phyloP scores from a whole-genome alignment of 768 basidiomycete genomes.

The Polyporus arcularius region DNA sequence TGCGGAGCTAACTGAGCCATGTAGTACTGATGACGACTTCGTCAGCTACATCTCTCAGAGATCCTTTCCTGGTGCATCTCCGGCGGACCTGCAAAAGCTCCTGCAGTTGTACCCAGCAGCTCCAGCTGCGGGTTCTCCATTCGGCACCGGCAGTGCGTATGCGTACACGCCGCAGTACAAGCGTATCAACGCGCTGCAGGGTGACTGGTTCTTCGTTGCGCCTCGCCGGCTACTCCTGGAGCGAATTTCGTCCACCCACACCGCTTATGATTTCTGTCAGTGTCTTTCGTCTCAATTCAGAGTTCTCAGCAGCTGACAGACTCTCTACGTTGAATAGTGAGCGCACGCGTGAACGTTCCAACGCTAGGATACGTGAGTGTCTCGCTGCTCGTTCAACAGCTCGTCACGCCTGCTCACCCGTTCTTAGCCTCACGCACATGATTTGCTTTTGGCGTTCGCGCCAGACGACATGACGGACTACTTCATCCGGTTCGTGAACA shows the following conservation, averaged over 20 bases:
- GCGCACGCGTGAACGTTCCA: slow-evolving; percentile 10
- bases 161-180: slow-evolving; percentile 22
- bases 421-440: slow-evolving; percentile 43
- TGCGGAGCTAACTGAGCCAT: no score
- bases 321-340: not conserved
- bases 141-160: slow-evolving; percentile 17
- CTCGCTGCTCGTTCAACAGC: not conserved
- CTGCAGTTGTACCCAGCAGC: slow-evolving; percentile 15
- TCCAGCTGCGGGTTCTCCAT: slow-evolving; percentile 21
- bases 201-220: slow-evolving; percentile 23
- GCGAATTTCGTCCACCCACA: not conserved
- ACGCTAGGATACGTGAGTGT: slow-evolving; percentile 3
- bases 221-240: slow-evolving; percentile 9
- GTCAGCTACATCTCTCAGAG: not conserved
- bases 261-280: slow-evolving; percentile 23
- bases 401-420: not conserved
- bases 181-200: slow-evolving; percentile 26
- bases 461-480: slow-evolving; percentile 47
- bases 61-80: not conserved
- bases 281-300: not conserved
- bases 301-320: no score
- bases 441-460: slow-evolving; percentile 44
- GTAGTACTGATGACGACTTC: slow-evolving; percentile 2
- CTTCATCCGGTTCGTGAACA: slow-evolving; percentile 46
- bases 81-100: not conserved